Evolutionary conservation across 352 stramenopile species (phyloP), one percentile per base, ranked within the genome.

Genomic region (Labyrinthula sp.): DNA sequence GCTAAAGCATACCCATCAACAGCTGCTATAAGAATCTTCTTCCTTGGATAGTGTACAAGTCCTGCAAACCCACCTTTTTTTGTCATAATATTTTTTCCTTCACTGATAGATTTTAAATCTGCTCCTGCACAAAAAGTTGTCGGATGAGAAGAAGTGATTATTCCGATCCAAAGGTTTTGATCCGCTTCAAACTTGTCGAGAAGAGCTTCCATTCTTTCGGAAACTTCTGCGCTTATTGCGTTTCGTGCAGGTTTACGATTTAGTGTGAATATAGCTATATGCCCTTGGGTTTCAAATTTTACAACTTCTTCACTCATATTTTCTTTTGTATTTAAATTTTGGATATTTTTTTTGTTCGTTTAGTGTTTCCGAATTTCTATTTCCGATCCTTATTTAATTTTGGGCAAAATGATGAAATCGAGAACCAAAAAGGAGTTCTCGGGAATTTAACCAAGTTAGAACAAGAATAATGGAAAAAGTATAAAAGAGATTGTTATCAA

Each of bases 241-340:
- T 52, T 52, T 35, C 34, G 40, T 24, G 43, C 43, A 31, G 40
- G 33, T 25, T 31, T 31, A 22, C 43, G 10, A 28, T 52, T 47
- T n/a, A 52, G 43, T n/a, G 43, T 52, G 43, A 52, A 52, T 24
- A 52, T 52, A 28, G 43, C 43, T 14, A 52, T 35, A 35, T 52
- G 43, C 43, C 43, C 43, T 25, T 35, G 43, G 10, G 8, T 48
- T 28, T 52, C 43, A 15, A 52, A 52, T 23, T 14, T 23, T 12
- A 52, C 43, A 0, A 52, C 31, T 14, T 52, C 43, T 8, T 47
- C 43, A 6, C 17, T 52, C 35, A 9, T 17, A 22, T 15, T 33
- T 33, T 15, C 28, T 33, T 15, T 33, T 33, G n/a, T n/a, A n/a
- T n/a, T n/a, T n/a, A n/a, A n/a, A n/a, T n/a, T n/a, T n/a, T n/a